These are phyloP conservation scores for Dactylellina parvicollis DNA, from an alignment of 2,329 filamentous ascomycete genomes.

Conservation along the genomic window DNA sequence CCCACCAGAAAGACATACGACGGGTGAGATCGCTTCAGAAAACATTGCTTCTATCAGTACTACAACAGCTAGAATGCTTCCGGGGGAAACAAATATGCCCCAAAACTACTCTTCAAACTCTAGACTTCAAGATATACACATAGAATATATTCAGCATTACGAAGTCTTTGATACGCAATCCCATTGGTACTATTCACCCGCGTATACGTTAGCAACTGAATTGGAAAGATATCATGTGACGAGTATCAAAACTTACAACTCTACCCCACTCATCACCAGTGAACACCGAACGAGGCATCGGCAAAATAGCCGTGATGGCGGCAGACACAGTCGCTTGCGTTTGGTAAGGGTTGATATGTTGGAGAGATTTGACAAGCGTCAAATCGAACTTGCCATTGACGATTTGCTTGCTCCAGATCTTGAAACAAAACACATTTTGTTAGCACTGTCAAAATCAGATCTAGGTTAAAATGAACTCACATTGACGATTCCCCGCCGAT, in stretches of 20 bases:
- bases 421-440: background rate
- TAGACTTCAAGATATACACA: background rate
- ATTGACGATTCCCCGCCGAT: slow-evolving; percentile 83
- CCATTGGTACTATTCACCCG: slow-evolving; percentile 71
- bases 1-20: slow-evolving; percentile 2
- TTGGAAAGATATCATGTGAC: slow-evolving; percentile 25
- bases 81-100: slow-evolving; percentile 6
- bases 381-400: slow-evolving; percentile 75
- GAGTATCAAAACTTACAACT: slow-evolving; percentile 74
- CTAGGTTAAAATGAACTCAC: slow-evolving; percentile 65
- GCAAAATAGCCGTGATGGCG: slow-evolving; percentile 84
- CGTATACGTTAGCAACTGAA: slow-evolving; percentile 16
- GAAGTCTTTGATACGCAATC: slow-evolving; percentile 59
- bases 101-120: background rate
- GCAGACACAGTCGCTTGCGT: slow-evolving; percentile 70
- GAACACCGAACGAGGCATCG: slow-evolving; percentile 84
- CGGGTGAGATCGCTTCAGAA: background rate
- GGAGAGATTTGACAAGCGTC: slow-evolving; percentile 80
- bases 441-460: background rate
- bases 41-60: background rate
- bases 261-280: slow-evolving; percentile 92
- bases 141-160: background rate
- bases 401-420: slow-evolving; percentile 70
- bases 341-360: slow-evolving; percentile 75
- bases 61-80: slow-evolving; percentile 16